Base-by-base conservation (phyloP, 2,329 filamentous ascomycete genomes). In the Fusarium redolens region DNA sequence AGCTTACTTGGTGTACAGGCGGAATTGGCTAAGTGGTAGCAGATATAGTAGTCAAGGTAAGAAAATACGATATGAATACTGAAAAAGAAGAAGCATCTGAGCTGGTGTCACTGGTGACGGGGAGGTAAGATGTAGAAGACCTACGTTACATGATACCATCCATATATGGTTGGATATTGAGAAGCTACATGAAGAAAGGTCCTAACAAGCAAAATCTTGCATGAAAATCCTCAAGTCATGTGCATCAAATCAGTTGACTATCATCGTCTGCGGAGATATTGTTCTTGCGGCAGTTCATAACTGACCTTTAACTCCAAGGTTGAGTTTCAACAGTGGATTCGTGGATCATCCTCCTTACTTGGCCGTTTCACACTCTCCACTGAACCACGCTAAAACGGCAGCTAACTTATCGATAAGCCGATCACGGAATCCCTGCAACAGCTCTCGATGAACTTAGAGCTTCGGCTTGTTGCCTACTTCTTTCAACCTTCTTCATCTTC, bases 331-430 rank as follows among this genome's bases (percentile, higher is more conserved):
- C 41, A 40, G 45, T 38, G 41, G 56, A 52, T 33, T 51, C 14
- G 31, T 62, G 48, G 52, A 47, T 55, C 51, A 22, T 30, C 8
- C 20, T 20, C 47, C 48, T 25, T 35, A 35, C 28, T 50, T 52
- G 35, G 38, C 52, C 52, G 70, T 72, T 59, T 70, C 69, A 70
- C 55, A 43, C 62, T 40, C 43, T 65, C 30, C 48, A 50, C 51
- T 43, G 37, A 52, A 38, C 47, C 61, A 43, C 61, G 66, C 71
- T 64, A 72, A 45, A 62, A 58, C 71, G 62, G 71, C 71, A 68
- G 55, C 68, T 68, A 66, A 40, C 54, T 74, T 74, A 74, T 74
- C 71, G 71, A 74, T 74, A 73, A 73, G 71, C 63, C 51, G 71
- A 73, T 74, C 68, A 22, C 68, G 71, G 71, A 73, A 74, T 65